Percentiles rank a stretch among this genome's conserved stretches.
These are phyloP conservation scores for Talinum fruticosum DNA, from an alignment of 148 eudicot species.

Conservation along the genomic window DNA sequence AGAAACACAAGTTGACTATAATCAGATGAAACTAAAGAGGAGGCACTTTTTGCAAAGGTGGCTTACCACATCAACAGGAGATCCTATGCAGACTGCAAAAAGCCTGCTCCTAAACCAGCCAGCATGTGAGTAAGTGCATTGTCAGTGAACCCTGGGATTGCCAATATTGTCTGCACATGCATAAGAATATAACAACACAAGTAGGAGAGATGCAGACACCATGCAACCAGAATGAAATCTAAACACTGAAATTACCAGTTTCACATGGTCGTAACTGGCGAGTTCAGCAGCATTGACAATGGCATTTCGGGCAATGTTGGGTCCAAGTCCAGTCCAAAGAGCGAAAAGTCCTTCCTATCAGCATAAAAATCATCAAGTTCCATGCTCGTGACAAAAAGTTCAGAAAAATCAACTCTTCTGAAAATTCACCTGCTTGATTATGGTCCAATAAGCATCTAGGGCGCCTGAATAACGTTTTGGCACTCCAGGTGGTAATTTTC, in stretches of 20 bases:
- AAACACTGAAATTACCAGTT: constrained; percentile 44
- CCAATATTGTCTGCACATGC: constrained; percentile 51
- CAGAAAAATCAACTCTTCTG: neutral
- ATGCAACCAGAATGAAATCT: constrained; percentile 6
- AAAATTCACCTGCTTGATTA: constrained; percentile 46
- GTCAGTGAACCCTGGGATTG: constrained; percentile 65
- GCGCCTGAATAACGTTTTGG: constrained; percentile 65
- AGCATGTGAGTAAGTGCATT: constrained; percentile 56
- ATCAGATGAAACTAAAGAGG: neutral
- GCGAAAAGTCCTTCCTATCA: constrained; percentile 60
- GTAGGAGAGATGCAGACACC: too few species aligned
- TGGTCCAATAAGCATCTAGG: constrained; percentile 54
- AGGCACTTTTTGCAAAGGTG: constrained; percentile 2
- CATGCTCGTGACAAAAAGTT: neutral
- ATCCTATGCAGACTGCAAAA: constrained; percentile 74
- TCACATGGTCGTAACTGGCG: constrained; percentile 70
- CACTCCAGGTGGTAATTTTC: constrained; percentile 54
- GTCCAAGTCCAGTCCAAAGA: constrained; percentile 73
- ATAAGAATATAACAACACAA: constrained; percentile 13
- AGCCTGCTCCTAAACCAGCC: constrained; percentile 77
- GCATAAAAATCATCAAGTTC: constrained; percentile 9
- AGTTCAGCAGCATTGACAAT: constrained; percentile 67
- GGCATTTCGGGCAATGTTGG: constrained; percentile 71
- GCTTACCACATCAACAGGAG: constrained; percentile 74
- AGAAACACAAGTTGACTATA: neutral